phyloP scores from a whole-genome alignment of 352 stramenopile species.

The Pythium aquatile region DNA sequence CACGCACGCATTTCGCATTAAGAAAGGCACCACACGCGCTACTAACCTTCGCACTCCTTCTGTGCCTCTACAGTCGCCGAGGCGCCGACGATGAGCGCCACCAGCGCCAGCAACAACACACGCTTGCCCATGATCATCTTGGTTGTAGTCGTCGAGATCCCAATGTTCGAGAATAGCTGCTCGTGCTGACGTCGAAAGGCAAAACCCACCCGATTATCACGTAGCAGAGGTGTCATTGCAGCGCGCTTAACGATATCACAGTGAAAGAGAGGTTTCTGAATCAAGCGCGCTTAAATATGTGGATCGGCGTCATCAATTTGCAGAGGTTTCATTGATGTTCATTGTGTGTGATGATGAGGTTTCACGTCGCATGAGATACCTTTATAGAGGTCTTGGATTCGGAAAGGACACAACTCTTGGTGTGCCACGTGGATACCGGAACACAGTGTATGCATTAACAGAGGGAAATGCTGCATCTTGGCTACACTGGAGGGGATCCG shows the following conservation, averaged over 20 bases:
- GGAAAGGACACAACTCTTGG: constrained; percentile 23
- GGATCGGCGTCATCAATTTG: background rate
- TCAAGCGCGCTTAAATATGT: constrained; percentile 21
- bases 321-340: background rate
- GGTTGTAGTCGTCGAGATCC: constrained; percentile 5
- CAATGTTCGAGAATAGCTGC: constrained; percentile 32
- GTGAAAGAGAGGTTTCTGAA: no score
- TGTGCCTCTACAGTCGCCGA: constrained; percentile 39
- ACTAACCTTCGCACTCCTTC: constrained; percentile 90
- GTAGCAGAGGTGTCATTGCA: constrained; percentile 22
- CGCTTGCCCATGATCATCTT: constrained; percentile 56
- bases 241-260: constrained; percentile 15
- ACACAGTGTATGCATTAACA: constrained; percentile 18
- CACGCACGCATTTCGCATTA: background rate
- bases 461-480: constrained; percentile 20
- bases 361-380: constrained; percentile 5
- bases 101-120: constrained; percentile 62
- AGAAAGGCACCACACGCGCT: constrained; percentile 1
- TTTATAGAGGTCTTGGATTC: constrained; percentile 22
- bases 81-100: constrained; percentile 50
- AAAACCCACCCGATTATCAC: constrained; percentile 15
- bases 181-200: constrained; percentile 19
- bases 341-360: background rate
- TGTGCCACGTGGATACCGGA: constrained; percentile 35
- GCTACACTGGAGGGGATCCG: background rate